Conservation (phyloP, 495 filamentous ascomycete genomes). For the Peziza echinospora region DNA sequence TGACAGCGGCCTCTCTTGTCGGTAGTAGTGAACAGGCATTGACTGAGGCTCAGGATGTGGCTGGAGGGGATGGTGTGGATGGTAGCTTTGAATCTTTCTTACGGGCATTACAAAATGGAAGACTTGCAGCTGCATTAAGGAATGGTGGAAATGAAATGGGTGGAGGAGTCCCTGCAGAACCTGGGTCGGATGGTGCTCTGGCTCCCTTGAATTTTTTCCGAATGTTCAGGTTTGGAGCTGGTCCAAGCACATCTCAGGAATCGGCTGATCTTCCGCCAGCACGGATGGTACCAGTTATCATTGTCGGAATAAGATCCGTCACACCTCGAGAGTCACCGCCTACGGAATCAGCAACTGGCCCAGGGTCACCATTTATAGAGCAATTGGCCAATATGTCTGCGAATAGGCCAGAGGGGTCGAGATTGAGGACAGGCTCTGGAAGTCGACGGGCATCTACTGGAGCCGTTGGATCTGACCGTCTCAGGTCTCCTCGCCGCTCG, state of each 20-base stretch:
- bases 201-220: slow-evolving; percentile 37
- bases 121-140: slow-evolving; percentile 24
- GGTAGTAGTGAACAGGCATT: slow-evolving; percentile 31
- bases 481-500: neutral
- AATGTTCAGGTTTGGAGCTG: slow-evolving; percentile 38
- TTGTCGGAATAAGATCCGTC: slow-evolving; percentile 53
- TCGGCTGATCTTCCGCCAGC: slow-evolving; percentile 28
- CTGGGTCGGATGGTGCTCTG: slow-evolving; percentile 21
- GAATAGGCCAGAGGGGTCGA: slow-evolving; percentile 22
- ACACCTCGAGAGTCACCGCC: slow-evolving; percentile 29
- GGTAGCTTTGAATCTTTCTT: slow-evolving; percentile 36
- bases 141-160: slow-evolving; percentile 22
- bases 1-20: slow-evolving; percentile 38
- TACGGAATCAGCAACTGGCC: slow-evolving; percentile 26
- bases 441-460: slow-evolving; percentile 29
- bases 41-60: slow-evolving; percentile 36
- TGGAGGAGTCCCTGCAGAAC: slow-evolving; percentile 12
- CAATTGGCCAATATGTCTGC: slow-evolving; percentile 32
- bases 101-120: slow-evolving; percentile 33
- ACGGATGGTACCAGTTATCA: slow-evolving; percentile 20
- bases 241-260: slow-evolving; percentile 23
- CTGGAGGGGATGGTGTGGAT: slow-evolving; percentile 33
- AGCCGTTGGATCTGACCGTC: slow-evolving; percentile 10
- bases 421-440: slow-evolving; percentile 31
- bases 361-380: slow-evolving; percentile 39